Evolutionary conservation across 2,329 filamentous ascomycete species (phyloP), one percentile per base, ranked within the genome.

Genomic region (Colletotrichum aenigma): DNA sequence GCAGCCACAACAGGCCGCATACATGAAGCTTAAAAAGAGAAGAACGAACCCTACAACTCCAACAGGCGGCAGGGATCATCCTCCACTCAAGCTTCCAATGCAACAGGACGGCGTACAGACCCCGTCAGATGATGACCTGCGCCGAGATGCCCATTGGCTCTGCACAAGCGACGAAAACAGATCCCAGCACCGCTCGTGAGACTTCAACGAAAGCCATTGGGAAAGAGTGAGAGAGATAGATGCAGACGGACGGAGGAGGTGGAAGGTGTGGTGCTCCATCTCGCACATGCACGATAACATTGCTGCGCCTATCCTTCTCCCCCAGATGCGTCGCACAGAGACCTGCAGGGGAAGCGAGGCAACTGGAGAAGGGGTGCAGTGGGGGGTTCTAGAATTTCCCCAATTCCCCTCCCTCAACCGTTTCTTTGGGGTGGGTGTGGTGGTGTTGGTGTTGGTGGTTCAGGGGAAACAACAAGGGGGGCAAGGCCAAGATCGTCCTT

Each of bases 371-470:
- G 55, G 28, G 32, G 34, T 30, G 61, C 52, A 32, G 21, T 30
- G 64, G 64, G 64, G 74, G 38, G 56, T 64, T 69, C 64, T 52
- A 65, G 43, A 72, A 64, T 38, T 65, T 67, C 73, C 34, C 64
- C 73, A 69, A 68, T 68, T 62, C 70, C 30, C 68, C 62, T 55
- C 61, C 48, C 61, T 24, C 58, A n/a, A 21, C 43, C 43, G 43
- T 52, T 52, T 52, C 43, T 52, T 52, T 52, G n/a, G 43, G n/a
- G n/a, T 13, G n/a, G 43, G 43, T 48, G 43, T 48, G 43, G 43
- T 52, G 43, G 43, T 52, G 43, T 13, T 52, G 43, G 43, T 52
- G 43, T 21, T 52, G 24, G 55, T 32, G 67, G 67, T 70, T 70
- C 67, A 62, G 67, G 67, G 55, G 66, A 28, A 26, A 48, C 18